Evolutionary conservation across 108 stramenopile genomes (phyloP), one percentile per base, ranked within the genome.

Genomic region (Skeletonema marinoi): DNA sequence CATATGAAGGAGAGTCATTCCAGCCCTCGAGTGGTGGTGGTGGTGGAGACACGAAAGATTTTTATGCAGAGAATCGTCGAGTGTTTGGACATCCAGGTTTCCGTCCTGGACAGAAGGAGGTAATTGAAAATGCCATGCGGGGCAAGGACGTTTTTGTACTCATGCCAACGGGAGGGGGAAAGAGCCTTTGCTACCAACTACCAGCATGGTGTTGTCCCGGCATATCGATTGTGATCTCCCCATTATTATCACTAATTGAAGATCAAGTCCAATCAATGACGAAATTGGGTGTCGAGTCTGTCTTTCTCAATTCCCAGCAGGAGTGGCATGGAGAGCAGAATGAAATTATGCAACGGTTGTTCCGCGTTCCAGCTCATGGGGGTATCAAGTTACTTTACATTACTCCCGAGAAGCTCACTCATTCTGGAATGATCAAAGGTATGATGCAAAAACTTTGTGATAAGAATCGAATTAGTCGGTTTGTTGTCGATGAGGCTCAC

Each of bases 401-500:
- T 62, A 99, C 99, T 21, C 99, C 99, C 0, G 99, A 99, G 77
- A 98, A 98, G 76, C 75, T 98, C 38, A 70, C 82, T 3, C 87
- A 88, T 67, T 94, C 93, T 60, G 78, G 83, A 38, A 78, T 85
- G 73, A 94, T 97, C 72, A 84, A 91, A 73, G 65, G 65, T 17
- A 85, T 96, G 21, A 77, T 99, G 32, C 75, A 83, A 19, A 74
- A 77, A 12, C 83, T 98, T 21, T 68, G 84, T 64, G 66, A 85
- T 17, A 75, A 71, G 32, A 85, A 85, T 48, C 83, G 90, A 12
- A 90, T 99, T 25, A 96, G 93, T 74, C 88, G 98, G 42, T 97
- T 99, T 73, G 98, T 99, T 25, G 91, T 99, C 14, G 99, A 99
- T 81, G 99, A 99, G 80, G 98, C 98, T 6, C 98, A 99, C 77